Conservation (phyloP, 2,329 filamentous ascomycete genomes). For the Ascochyta rabiei region DNA sequence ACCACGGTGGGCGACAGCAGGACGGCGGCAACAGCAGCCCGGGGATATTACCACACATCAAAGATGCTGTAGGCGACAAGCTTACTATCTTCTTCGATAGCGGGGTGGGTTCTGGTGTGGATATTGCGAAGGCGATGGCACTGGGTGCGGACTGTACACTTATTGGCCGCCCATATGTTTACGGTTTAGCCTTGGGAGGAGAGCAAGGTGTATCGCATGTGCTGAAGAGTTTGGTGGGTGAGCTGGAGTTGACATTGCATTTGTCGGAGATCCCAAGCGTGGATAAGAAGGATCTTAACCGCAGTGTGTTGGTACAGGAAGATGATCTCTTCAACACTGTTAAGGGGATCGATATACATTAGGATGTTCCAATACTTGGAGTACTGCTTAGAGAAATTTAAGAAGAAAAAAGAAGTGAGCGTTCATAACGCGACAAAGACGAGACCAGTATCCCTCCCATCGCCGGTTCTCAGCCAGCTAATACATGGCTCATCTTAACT, state of each 20-base stretch:
- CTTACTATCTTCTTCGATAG: conserved; percentile 57
- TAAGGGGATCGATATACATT: conserved; percentile 23
- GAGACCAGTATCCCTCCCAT: too few species aligned
- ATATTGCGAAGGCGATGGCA: conserved; percentile 59
- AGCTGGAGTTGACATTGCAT: conserved; percentile 36
- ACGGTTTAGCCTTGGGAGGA: conserved; percentile 62
- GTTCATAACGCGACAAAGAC: too few species aligned
- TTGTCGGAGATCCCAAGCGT: conserved; percentile 31
- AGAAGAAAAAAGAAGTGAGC: too few species aligned
- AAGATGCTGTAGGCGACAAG: conserved; percentile 51
- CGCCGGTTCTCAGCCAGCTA: too few species aligned
- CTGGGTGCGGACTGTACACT: conserved; percentile 63
- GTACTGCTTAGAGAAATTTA: too few species aligned
- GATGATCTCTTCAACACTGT: conserved; percentile 28
- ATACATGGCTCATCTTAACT: not conserved
- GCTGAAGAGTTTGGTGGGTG: conserved; percentile 25
- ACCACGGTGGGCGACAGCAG: conserved; percentile 60
- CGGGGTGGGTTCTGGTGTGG: conserved; percentile 56
- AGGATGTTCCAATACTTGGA: not conserved
- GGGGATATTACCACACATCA: conserved; percentile 64
- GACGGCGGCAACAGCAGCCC: conserved; percentile 59
- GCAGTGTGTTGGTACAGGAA: conserved; percentile 28
- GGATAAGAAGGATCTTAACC: conserved; percentile 25
- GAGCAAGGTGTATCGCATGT: conserved; percentile 58
- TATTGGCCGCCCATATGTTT: conserved; percentile 64